Evolutionary conservation across 2,329 filamentous ascomycete genomes (phyloP).

Genomic region (Colletotrichum sidae): DNA sequence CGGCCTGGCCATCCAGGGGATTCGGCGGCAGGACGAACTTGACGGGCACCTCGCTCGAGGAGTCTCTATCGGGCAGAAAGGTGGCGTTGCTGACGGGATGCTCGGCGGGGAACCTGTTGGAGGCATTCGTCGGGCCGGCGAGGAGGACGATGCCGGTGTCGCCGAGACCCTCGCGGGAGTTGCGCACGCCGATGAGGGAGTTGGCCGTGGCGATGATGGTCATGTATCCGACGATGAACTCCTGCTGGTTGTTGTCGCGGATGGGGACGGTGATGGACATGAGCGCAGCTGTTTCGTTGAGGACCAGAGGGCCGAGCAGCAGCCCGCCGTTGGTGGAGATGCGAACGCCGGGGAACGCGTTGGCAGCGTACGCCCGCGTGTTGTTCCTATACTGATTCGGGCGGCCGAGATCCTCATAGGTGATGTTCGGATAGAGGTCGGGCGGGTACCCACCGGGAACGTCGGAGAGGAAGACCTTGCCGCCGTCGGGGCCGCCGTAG

Average conservation of each 20-base stretch:
- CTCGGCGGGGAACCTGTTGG: conserved; percentile 70
- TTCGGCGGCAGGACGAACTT: conserved; percentile 72
- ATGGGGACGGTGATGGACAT: conserved; percentile 86
- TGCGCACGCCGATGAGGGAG: conserved; percentile 71
- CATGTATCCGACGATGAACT: conserved; percentile 83
- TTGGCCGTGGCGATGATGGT: conserved; percentile 80
- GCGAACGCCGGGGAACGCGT: conserved; percentile 62
- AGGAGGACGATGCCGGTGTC: conserved; percentile 77
- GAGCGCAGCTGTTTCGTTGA: conserved; percentile 80
- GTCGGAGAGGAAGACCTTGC: conserved; percentile 70
- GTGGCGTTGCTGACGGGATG: conserved; percentile 59
- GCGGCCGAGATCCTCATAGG: conserved; percentile 63
- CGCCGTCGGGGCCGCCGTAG: conserved; percentile 68
- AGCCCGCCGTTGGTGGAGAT: conserved; percentile 67
- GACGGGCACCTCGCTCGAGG: conserved; percentile 59
- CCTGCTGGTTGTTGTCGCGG: conserved; percentile 70
- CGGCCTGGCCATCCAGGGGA: conserved; percentile 48
- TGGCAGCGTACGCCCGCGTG: conserved; percentile 57
- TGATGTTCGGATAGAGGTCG: conserved; percentile 82
- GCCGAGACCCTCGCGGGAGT: conserved; percentile 77
- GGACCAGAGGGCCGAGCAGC: conserved; percentile 79
- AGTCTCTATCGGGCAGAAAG: conserved; percentile 50
- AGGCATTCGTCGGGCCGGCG: conserved; percentile 73
- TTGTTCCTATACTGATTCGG: conserved; percentile 54
- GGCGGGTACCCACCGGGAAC: conserved; percentile 75